Conservation (phyloP, 2,329 filamentous ascomycete genomes). For the Hansfordia pulvinata region DNA sequence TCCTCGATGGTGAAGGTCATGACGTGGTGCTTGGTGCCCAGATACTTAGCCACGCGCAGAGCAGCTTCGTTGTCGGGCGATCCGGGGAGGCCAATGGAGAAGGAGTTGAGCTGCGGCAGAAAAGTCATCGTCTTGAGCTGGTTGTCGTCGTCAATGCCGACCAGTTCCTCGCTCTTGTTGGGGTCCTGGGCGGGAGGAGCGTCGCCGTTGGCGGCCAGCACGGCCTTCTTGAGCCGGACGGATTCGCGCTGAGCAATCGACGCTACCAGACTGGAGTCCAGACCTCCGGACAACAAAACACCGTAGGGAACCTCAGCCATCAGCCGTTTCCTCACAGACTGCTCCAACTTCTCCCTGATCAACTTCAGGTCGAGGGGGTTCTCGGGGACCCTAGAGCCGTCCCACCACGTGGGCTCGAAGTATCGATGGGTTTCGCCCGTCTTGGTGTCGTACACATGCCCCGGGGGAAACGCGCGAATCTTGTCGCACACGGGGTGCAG, state of each 20-base stretch:
- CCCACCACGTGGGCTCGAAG: constrained; percentile 87
- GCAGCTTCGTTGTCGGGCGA: constrained; percentile 89
- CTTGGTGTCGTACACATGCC: constrained; percentile 91
- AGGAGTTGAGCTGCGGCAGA: constrained; percentile 91
- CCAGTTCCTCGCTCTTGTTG: constrained; percentile 57
- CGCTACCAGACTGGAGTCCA: constrained; percentile 91
- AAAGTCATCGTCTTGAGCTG: constrained; percentile 81
- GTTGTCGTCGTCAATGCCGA: constrained; percentile 90
- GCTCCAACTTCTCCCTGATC: constrained; percentile 73
- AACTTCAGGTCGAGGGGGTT: constrained; percentile 72
- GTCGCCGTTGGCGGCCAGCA: constrained; percentile 32
- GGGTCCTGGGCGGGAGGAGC: constrained; percentile 29
- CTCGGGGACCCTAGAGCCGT: constrained; percentile 63
- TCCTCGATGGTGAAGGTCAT: constrained; percentile 98
- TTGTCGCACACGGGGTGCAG: constrained; percentile 89
- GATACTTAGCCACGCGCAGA: constrained; percentile 85
- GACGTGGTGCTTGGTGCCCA: constrained; percentile 94
- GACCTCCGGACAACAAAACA: constrained; percentile 84
- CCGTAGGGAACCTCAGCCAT: constrained; percentile 99
- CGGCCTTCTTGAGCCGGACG: constrained; percentile 56
- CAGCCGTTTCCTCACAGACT: constrained; percentile 84
- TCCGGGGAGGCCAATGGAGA: constrained; percentile 90
- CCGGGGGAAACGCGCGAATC: constrained; percentile 86
- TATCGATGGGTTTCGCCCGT: constrained; percentile 77
- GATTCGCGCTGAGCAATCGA: constrained; percentile 93